Percentiles rank a stretch among this genome's conserved stretches.
Conservation (phyloP, 228 moss, liverwort and hornwort species). For the Sphagnum magellanicum region DNA sequence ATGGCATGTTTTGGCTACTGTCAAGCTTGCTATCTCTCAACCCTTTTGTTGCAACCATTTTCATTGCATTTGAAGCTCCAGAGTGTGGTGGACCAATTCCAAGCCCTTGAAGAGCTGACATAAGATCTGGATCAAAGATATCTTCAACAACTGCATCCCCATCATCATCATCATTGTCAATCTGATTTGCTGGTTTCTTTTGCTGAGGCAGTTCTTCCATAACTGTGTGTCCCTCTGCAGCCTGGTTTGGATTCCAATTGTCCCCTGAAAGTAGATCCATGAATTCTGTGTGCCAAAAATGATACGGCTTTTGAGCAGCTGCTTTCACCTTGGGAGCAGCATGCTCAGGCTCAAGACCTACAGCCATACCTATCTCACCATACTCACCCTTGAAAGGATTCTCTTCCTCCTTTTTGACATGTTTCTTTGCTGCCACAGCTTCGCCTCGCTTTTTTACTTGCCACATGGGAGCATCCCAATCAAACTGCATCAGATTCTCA, state of each 20-base stretch:
- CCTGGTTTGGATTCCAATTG: conserved; percentile 9
- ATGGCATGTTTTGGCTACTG: too few relatives aligned
- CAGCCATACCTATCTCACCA: conserved; percentile 50
- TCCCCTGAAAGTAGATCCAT: conserved; percentile 28
- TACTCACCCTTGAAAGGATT: conserved; percentile 49
- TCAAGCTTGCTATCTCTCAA: background rate
- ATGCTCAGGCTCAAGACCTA: conserved; percentile 45
- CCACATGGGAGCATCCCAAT: conserved; percentile 41
- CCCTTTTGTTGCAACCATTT: conserved; percentile 17
- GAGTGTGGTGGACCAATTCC: conserved; percentile 9
- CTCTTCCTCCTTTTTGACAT: conserved; percentile 18
- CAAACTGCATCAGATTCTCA: conserved; percentile 26
- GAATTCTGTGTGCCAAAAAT: conserved; percentile 12
- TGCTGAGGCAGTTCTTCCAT: conserved; percentile 4
- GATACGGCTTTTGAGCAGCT: conserved; percentile 20
- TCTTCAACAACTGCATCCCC: conserved; percentile 2
- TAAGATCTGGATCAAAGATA: conserved; percentile 27
- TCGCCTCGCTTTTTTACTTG: conserved; percentile 18
- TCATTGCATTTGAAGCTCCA: conserved; percentile 6
- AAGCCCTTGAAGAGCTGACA: conserved; percentile 23
- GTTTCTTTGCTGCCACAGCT: background rate
- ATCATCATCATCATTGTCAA: background rate
- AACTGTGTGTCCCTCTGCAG: conserved; percentile 9
- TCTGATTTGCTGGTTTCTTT: background rate
- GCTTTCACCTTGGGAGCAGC: conserved; percentile 13